Percentiles rank a stretch among this genome's conserved stretches.
Conservation (phyloP, 176 grass and related monocot species). For the Musa schizocarpa region DNA sequence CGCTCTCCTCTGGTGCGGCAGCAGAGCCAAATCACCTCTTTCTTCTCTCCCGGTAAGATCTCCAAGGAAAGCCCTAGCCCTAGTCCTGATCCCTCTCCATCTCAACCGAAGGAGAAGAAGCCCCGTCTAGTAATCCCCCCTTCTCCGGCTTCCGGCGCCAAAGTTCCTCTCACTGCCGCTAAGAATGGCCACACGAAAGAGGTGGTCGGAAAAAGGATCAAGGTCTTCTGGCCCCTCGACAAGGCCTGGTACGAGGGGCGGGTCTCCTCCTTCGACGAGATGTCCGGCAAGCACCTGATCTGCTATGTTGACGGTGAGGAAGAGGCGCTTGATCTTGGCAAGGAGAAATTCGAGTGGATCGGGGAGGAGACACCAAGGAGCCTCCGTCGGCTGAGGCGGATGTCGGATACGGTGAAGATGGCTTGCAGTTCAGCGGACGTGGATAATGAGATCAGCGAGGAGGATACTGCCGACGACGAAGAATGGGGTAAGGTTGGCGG, state of each 20-base stretch:
- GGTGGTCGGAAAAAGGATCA: conserved; percentile 52
- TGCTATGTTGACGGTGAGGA: conserved; percentile 70
- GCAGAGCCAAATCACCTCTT: conserved; percentile 90
- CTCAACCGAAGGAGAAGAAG: conserved; percentile 41
- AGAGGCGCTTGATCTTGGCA: conserved; percentile 58
- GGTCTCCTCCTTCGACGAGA: conserved; percentile 46
- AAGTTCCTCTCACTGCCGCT: conserved; percentile 22
- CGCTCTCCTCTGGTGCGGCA: conserved; percentile 77
- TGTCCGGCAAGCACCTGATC: conserved; percentile 39
- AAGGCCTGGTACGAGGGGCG: conserved; percentile 61
- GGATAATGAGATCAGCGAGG: conserved; percentile 21
- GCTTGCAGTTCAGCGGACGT: conserved; percentile 10
- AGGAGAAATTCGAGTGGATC: conserved; percentile 66
- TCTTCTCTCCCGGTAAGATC: conserved; percentile 41
- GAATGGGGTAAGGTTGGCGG: conserved; percentile 41
- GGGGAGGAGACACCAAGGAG: conserved; percentile 36
- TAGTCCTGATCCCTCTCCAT: conserved; percentile 30
- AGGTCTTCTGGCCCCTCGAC: conserved; percentile 83
- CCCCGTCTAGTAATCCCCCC: conserved; percentile 29
- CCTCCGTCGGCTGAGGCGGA: conserved; percentile 58
- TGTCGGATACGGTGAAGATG: conserved; percentile 31
- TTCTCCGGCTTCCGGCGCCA: conserved; percentile 5
- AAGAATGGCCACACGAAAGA: conserved; percentile 28
- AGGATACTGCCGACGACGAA: conserved; percentile 65
- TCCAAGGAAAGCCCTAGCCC: conserved; percentile 14